Percentiles rank a stretch among this genome's conserved stretches.
Conservation (phyloP, 805 yeast species). For the Lipomyces oligophaga region DNA sequence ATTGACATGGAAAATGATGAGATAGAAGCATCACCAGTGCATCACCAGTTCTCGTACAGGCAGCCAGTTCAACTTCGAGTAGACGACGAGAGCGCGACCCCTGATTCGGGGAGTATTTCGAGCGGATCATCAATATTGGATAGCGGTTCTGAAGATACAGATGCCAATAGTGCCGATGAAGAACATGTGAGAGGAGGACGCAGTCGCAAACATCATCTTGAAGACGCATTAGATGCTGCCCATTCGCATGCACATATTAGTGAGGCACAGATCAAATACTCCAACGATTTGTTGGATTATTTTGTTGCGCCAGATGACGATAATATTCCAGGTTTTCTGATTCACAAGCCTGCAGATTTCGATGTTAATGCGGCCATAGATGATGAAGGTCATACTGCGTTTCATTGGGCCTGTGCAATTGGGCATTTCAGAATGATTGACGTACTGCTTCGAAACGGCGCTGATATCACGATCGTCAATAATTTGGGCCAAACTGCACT, state of each 20-base stretch:
- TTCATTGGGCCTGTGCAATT: constrained; percentile 98
- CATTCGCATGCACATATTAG: constrained; percentile 22
- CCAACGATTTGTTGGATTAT: constrained; percentile 49
- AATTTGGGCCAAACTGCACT: constrained; percentile 82
- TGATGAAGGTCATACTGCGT: constrained; percentile 88
- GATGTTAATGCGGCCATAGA: constrained; percentile 79
- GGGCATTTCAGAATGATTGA: constrained; percentile 78
- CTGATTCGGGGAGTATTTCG: constrained; percentile 33
- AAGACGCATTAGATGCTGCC: constrained; percentile 13
- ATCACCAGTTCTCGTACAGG: no score
- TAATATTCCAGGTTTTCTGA: constrained; percentile 59
- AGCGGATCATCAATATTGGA: constrained; percentile 49
- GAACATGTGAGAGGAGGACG: background rate
- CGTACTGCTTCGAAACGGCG: constrained; percentile 70
- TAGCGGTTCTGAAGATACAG: constrained; percentile 46
- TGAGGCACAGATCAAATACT: constrained; percentile 42
- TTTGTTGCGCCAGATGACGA: constrained; percentile 58
- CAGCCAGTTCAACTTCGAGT: constrained; percentile 16
- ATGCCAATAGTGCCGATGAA: constrained; percentile 11
- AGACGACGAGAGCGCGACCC: constrained; percentile 29
- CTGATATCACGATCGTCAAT: constrained; percentile 57
- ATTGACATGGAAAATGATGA: constrained; percentile 12
- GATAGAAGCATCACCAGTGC: constrained; percentile 1
- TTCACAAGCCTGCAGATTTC: constrained; percentile 60
- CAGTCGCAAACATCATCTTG: constrained; percentile 12